A percentile compares a stretch with the other conserved stretches of the same genome.
These are phyloP conservation scores for Coniochaeta sp. DNA, from an alignment of 2,329 filamentous ascomycete genomes.

Conservation along the genomic window DNA sequence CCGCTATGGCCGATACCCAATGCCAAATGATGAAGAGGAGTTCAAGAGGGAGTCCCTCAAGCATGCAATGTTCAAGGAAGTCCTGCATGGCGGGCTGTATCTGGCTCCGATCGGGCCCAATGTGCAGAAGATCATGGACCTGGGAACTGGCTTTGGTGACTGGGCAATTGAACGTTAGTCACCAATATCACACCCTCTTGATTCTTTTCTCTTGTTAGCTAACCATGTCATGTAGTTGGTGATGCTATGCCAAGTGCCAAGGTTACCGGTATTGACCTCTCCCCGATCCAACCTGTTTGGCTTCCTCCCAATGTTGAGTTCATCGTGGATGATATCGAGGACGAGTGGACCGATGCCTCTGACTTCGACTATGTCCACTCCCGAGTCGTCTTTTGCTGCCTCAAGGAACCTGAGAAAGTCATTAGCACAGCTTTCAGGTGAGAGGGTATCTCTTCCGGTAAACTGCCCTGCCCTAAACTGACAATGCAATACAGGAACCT, in stretches of 20 bases:
- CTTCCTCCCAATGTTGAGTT: constrained; percentile 50
- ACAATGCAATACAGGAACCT: constrained; percentile 23
- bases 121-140: constrained; percentile 42
- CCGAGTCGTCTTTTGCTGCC: constrained; percentile 46
- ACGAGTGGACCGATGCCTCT: constrained; percentile 46
- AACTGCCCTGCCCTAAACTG: constrained; percentile 11
- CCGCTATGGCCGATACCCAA: constrained; percentile 36
- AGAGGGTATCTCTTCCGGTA: constrained; percentile 8
- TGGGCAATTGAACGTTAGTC: constrained; percentile 48
- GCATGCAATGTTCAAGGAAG: constrained; percentile 40
- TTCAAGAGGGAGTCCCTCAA: constrained; percentile 40
- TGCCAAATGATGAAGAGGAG: constrained; percentile 47
- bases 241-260: constrained; percentile 36
- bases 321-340: constrained; percentile 50
- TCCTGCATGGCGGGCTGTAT: constrained; percentile 34
- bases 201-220: neutral
- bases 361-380: constrained; percentile 55
- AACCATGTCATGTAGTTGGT: constrained; percentile 27
- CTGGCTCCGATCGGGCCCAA: constrained; percentile 34
- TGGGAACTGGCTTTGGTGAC: constrained; percentile 43
- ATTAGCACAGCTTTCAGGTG: constrained; percentile 36
- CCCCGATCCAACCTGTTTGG: constrained; percentile 31
- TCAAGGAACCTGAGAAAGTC: constrained; percentile 43
- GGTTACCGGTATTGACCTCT: constrained; percentile 39
- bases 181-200: neutral